A percentile compares a stretch with the other conserved stretches of the same genome.
phyloP scores from a whole-genome alignment of 208 protist genomes.

The Trichomonas vaginalis region DNA sequence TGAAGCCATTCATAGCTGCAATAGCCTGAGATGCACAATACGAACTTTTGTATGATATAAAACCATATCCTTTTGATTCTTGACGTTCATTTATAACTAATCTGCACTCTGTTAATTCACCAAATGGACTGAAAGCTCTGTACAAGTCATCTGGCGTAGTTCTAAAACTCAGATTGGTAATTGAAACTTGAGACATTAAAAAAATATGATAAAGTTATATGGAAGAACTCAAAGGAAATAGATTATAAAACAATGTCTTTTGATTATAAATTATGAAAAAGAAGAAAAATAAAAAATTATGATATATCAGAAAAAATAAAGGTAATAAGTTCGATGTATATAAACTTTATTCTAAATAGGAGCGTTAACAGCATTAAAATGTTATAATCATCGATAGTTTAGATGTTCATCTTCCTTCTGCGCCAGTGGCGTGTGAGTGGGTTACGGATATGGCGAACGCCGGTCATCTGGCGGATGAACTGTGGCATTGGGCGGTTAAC shows the following conservation, averaged over 20 bases:
- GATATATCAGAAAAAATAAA: too few species aligned
- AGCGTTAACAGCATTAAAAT: too few species aligned
- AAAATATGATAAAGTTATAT: too few species aligned
- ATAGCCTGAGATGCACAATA: background rate
- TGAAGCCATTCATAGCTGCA: background rate
- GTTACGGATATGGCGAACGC: background rate
- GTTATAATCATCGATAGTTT: too few species aligned
- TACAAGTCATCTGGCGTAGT: background rate
- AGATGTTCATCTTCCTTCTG: constrained; percentile 1
- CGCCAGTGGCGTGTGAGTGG: background rate
- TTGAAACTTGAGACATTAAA: background rate
- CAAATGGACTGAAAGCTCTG: background rate
- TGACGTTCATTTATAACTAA: background rate
- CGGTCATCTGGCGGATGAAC: constrained; percentile 8
- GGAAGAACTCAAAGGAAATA: too few species aligned
- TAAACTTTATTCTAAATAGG: too few species aligned
- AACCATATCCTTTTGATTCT: background rate
- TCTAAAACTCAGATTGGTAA: background rate
- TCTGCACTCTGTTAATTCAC: background rate
- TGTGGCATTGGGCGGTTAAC: constrained; percentile 13
- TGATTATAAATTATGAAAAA: too few species aligned
- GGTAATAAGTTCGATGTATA: too few species aligned
- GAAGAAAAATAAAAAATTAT: too few species aligned
- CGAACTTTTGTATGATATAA: background rate
- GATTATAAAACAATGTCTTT: too few species aligned